Base-by-base conservation (phyloP, 805 yeast genomes). In the Kregervanrija delftensis region DNA sequence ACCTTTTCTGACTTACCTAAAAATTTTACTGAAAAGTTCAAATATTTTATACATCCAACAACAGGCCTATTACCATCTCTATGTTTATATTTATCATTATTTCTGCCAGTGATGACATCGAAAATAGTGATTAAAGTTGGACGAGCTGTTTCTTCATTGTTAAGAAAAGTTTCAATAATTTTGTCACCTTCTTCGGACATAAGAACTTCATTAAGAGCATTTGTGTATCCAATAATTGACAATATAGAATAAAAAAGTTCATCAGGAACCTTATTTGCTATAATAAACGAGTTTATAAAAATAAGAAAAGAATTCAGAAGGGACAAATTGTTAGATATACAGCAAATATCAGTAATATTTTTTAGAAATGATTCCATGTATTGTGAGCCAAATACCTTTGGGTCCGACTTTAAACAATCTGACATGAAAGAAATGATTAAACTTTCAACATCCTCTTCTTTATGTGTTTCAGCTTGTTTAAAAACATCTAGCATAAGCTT, bases 31-130 rank as follows among this genome's bases (percentile, higher is more conserved):
- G 49, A 45, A 15, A 41, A 43, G 8, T 45, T 46, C 10, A 60
- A 12, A 11, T 53, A 43, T 11, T 49, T 40, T 8, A 57, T 43
- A 37, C 60, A 52, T 6, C 61, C 63, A 5, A 52, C 16, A 8
- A 52, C 46, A 1, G 52, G 32, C 14, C 45, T 47, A 39, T 50
- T 50, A 8, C 48, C 41, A 9, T 14, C 17, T 35, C 46, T 42
- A 33, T 44, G 43, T 30, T 30, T 33, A 17, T 32, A 33, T 11
- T 22, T 37, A 14, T 37, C 40, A 30, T 33, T 15, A 12, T 33
- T 44, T 28, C 49, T 47, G 22, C 42, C 43, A 9, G 45, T 30
- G 9, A 58, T 41, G 6, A 55, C 51, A 40, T 57, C 55, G 31
- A 59, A 55, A 5, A 53, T 16, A 6, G 37, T 43, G 1, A 43